Evolutionary conservation across 2,329 filamentous ascomycete species (phyloP).

Genomic region (Cladophialophora carrionii): DNA sequence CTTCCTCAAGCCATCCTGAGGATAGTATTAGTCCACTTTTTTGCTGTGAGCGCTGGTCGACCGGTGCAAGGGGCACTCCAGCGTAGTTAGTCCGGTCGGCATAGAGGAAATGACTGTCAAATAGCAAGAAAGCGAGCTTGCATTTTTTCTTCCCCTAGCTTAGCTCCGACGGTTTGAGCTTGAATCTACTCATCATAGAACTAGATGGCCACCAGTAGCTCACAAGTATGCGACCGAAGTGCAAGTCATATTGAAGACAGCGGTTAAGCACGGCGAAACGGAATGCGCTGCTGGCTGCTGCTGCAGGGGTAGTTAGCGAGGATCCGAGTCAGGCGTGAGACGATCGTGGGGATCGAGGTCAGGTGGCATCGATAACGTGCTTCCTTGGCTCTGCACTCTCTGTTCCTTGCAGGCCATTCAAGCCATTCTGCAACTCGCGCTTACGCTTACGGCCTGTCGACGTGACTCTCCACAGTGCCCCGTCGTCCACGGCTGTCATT

Average conservation of each 20-base stretch:
- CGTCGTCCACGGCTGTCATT: neutral
- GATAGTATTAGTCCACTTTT: neutral
- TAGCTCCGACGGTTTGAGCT: no score
- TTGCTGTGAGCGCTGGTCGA: neutral
- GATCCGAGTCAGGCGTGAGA: neutral
- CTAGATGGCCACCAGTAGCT: no score
- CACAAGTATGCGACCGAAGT: neutral
- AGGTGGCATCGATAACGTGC: conserved; percentile 12
- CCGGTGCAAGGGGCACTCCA: neutral
- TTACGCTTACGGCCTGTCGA: conserved; percentile 7
- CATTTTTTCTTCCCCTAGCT: no score
- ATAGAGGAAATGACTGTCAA: no score
- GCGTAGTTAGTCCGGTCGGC: neutral
- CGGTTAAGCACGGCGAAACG: neutral
- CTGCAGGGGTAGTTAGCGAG: neutral
- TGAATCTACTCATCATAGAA: neutral
- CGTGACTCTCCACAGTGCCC: neutral
- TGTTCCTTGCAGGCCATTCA: neutral
- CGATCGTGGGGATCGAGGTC: conserved; percentile 2
- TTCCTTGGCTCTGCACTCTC: conserved; percentile 1
- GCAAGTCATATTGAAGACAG: neutral
- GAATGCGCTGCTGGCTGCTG: neutral
- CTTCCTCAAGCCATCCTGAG: neutral
- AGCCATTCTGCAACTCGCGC: neutral
- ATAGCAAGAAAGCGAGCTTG: no score